Base-by-base conservation (phyloP, 345 rosid genomes). In the Ceriops zippeliana region DNA sequence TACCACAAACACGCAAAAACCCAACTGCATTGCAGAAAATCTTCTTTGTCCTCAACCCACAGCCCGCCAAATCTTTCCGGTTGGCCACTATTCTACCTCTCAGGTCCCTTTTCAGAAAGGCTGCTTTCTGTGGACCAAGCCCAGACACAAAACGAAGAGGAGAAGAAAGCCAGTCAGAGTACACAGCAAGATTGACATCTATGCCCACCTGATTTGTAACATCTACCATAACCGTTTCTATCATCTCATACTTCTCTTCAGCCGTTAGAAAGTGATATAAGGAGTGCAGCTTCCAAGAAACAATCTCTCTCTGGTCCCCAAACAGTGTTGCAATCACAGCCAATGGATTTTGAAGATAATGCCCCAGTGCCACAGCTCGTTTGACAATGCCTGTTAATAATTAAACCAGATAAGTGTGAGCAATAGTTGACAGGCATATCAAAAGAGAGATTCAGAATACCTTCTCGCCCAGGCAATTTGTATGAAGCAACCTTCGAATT, bases 261-360 rank as follows among this genome's bases (percentile, higher is more conserved):
- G 64, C 31, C 1, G 58, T 68, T 27, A 68, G 63, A 58, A 46
- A 59, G 35, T 68, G 64, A 24, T 68, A 65, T 7, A 68, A 49
- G 58, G 72, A 31, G 28, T 27, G 31, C 11, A 68, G 64, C 56
- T 42, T 60, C 72, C 72, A 68, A 27, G 72, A 58, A 58, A 59
- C 20, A 19, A 68, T 42, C 19, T 68, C 72, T 58, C 31, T 68
- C 46, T 46, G 38, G n/a, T 34, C 56, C 7, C 72, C 64, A 59
- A 58, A 37, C 7, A 68, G 58, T 30, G 58, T 58, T 30, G 65
- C 37, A 60, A 68, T 68, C 72, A 68, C 47, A 68, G 65, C 72
- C 65, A 68, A 68, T 17, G 72, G 72, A 60, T 68, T 68, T 60
- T 68, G 72, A 4, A 68, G 58, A 30, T 68, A 68, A 6, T 65